phyloP scores from a whole-genome alignment of 2,329 filamentous ascomycete genomes.

The Fusarium incarnatum region DNA sequence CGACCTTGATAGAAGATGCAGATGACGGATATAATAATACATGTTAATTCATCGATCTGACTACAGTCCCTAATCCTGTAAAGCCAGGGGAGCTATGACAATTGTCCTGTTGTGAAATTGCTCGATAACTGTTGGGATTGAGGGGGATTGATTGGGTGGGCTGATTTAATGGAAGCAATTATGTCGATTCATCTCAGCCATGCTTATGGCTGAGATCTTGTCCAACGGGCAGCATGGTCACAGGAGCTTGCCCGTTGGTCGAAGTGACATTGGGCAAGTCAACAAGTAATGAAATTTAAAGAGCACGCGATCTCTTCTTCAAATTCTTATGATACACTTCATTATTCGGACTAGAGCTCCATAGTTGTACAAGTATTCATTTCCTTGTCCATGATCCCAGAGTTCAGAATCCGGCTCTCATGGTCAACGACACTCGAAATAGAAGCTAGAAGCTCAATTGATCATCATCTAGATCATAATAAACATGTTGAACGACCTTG shows the following conservation, averaged over 20 bases:
- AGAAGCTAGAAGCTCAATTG: slow-evolving; percentile 43
- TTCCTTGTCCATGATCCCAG: slow-evolving; percentile 44
- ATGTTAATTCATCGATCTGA: not conserved
- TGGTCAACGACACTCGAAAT: slow-evolving; percentile 34
- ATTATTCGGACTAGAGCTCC: slow-evolving; percentile 39
- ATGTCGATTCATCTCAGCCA: not conserved
- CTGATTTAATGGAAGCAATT: not conserved
- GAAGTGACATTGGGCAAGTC: not conserved
- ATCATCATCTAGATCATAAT: slow-evolving; percentile 50
- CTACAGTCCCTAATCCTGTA: not conserved
- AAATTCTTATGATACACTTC: slow-evolving; percentile 11
- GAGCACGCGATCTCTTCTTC: not conserved
- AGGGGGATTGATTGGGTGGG: not conserved
- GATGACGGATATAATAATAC: not conserved
- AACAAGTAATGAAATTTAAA: not conserved
- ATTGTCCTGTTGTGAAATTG: not conserved
- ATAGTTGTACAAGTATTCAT: slow-evolving; percentile 49
- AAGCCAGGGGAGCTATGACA: not conserved
- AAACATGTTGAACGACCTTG: slow-evolving; percentile 50
- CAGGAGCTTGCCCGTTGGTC: not conserved
- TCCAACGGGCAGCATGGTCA: not conserved
- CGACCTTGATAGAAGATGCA: not conserved
- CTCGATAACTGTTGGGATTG: not conserved
- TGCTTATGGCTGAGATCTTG: not conserved
- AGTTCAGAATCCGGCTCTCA: slow-evolving; percentile 44